Percentiles rank a stretch among this genome's conserved stretches.
These are phyloP conservation scores for Naumovozyma castellii DNA, from an alignment of 805 yeast genomes.

Conservation along the genomic window DNA sequence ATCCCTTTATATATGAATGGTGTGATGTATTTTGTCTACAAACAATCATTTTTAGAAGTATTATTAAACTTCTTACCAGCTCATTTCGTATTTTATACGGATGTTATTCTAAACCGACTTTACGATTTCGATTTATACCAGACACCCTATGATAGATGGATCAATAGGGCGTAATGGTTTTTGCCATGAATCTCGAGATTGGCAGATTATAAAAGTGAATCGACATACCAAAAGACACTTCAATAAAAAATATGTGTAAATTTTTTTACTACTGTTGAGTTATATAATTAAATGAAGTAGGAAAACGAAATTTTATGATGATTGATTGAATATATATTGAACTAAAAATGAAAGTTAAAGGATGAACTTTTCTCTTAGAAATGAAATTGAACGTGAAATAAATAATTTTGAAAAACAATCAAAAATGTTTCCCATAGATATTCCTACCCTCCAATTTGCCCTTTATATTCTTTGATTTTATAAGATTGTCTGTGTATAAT, in stretches of 20 bases:
- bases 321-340: too few relatives aligned
- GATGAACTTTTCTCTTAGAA: too few relatives aligned
- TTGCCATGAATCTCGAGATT: too few relatives aligned
- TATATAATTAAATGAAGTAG: too few relatives aligned
- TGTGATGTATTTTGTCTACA: constrained; percentile 14
- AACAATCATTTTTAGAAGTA: constrained; percentile 13
- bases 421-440: background rate
- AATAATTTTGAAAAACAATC: background rate
- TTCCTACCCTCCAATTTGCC: constrained; percentile 1
- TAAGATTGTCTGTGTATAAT: background rate
- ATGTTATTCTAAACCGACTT: constrained; percentile 17
- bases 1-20: constrained; percentile 18
- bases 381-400: background rate
- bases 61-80: constrained; percentile 24
- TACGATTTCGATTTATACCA: constrained; percentile 23
- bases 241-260: too few relatives aligned
- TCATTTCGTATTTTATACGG: constrained; percentile 22
- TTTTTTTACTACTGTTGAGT: too few relatives aligned
- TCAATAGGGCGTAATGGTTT: too few relatives aligned
- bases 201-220: too few relatives aligned
- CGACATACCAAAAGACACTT: too few relatives aligned
- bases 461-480: constrained; percentile 3
- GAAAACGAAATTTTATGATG: too few relatives aligned
- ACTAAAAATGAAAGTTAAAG: background rate
- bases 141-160: constrained; percentile 22